phyloP scores from a whole-genome alignment of 306 rosid species.

The Fragaria iinumae region DNA sequence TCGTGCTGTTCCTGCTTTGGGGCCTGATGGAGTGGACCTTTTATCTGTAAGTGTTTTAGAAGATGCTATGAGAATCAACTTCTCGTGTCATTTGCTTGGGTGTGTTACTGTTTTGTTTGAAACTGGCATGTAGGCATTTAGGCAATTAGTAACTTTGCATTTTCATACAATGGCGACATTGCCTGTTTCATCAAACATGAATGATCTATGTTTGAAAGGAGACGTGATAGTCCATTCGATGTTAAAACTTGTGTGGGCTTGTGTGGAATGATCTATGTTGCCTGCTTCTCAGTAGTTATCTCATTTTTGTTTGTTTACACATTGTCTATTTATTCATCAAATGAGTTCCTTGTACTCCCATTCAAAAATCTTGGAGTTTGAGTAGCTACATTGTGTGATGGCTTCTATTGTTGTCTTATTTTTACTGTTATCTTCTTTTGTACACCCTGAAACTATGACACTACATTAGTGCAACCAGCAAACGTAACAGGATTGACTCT shows the following conservation, averaged over 20 bases:
- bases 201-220: not conserved
- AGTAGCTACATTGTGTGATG: not conserved
- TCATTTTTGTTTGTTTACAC: not conserved
- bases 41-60: conserved; percentile 48
- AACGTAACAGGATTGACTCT: not conserved
- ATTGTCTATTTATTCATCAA: not conserved
- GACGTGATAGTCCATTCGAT: not conserved
- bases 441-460: not conserved
- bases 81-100: not conserved
- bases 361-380: not conserved
- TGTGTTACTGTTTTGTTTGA: not conserved
- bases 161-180: not conserved
- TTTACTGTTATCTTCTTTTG: not conserved
- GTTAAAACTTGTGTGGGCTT: not conserved
- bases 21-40: conserved; percentile 81
- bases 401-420: not conserved
- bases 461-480: not conserved
- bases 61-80: not conserved
- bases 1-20: conserved; percentile 69
- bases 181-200: not conserved
- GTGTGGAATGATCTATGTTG: not conserved
- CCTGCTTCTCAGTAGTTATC: not conserved
- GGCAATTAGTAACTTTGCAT: not conserved
- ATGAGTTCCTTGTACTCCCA: not conserved
- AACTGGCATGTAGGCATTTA: not conserved